Evolutionary conservation across 2,329 filamentous ascomycete genomes (phyloP).

Genomic region (Arachnopeziza araneosa): DNA sequence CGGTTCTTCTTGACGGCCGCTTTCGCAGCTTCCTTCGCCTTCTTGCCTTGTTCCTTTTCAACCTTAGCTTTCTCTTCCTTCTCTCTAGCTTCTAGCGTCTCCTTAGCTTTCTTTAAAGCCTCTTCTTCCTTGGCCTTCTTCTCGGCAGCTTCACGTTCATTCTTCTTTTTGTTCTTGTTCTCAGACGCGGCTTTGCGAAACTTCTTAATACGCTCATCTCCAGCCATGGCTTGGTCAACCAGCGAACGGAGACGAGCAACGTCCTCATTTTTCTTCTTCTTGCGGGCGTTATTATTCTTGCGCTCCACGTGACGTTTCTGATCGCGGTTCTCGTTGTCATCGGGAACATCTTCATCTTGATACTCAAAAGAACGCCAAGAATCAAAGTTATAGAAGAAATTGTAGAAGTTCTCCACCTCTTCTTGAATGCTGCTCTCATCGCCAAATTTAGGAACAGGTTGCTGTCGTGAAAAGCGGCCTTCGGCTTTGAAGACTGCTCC

Average conservation of each 20-base stretch:
- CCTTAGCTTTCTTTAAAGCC: constrained; percentile 74
- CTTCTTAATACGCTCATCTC: constrained; percentile 93
- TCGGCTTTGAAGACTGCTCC: constrained; percentile 84
- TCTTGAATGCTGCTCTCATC: constrained; percentile 79
- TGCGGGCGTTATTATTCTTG: constrained; percentile 95
- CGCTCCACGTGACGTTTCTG: constrained; percentile 98
- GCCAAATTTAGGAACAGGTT: constrained; percentile 84
- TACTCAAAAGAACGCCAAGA: constrained; percentile 98
- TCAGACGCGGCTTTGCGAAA: constrained; percentile 91
- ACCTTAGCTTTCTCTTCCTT: constrained; percentile 83
- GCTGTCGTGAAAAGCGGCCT: constrained; percentile 82
- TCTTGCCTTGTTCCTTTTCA: constrained; percentile 79
- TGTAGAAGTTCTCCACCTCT: constrained; percentile 93
- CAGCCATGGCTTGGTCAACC: constrained; percentile 77
- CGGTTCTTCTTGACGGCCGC: constrained; percentile 99
- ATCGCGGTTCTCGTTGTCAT: constrained; percentile 98
- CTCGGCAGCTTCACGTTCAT: constrained; percentile 87
- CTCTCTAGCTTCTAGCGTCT: constrained; percentile 72
- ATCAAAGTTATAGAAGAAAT: constrained; percentile 99
- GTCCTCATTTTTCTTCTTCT: constrained; percentile 99
- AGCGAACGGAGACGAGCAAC: constrained; percentile 83
- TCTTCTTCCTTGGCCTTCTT: constrained; percentile 84
- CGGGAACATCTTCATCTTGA: constrained; percentile 95
- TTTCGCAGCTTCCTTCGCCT: constrained; percentile 98
- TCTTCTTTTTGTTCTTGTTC: constrained; percentile 90